Evolutionary conservation across 2,329 filamentous ascomycete species (phyloP), one percentile per base, ranked within the genome.

Genomic region (Penicillium corylophilum): DNA sequence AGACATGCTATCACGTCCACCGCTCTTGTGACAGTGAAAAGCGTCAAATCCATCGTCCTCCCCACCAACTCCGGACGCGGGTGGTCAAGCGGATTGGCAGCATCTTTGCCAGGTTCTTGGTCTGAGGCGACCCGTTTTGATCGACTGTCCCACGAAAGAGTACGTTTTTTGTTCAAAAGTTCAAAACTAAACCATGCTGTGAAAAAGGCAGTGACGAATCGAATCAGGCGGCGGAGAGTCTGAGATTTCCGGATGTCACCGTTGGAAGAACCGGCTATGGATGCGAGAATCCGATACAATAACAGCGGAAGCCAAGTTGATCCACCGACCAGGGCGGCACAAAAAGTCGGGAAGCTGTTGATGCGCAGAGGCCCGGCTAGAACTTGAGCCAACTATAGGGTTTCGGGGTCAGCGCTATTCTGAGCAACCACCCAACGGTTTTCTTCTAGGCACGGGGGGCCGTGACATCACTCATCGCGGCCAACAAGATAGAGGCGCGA

Each of bases 21-120:
- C 40, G 90, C 90, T 60, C 89, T 80, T 10, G 84, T 85, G 41
- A 82, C 77, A 10, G 88, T 83, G 66, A 94, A 93, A n/a, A 95
- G 76, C 0, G 89, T 93, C 28, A 95, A 77, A 66, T 95, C 90
- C 54, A 95, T 79, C 1, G 90, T 93, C 61, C 86, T 83, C 40
- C 90, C 90, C 10, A 86, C 88, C 54, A 80, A 68, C 22, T 65
- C 63, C 36, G 67, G 67, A n/a, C 55, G 62, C 16, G 46, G 55
- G 47, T 51, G 61, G 35, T 54, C 53, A 13, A 51, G 48, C 13
- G 51, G 18, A 23, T 49, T 44, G 51, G 23, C 48, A 15, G 39
- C 39, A 22, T 46, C 23, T 26, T 42, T 45, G 36, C 8, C 43
- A 40, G 31, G 45, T 39, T 48, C 47, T 36, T 54, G 45, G 20